Evolutionary conservation across 352 stramenopile genomes (phyloP).

Genomic region (Pythium diclinum): DNA sequence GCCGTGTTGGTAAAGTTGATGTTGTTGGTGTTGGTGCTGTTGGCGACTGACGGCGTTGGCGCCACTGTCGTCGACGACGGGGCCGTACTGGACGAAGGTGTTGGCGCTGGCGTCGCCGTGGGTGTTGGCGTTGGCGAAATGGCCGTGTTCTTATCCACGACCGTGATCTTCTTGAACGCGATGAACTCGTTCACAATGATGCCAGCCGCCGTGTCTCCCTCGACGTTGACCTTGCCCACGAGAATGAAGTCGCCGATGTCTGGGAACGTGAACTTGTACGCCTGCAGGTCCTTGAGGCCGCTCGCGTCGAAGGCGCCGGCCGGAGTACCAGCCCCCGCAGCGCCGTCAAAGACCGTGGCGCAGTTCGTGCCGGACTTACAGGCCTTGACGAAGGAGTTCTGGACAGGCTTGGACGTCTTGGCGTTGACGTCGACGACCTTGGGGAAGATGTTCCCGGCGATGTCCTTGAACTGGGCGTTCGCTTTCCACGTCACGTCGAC

Average conservation of each 20-base stretch:
- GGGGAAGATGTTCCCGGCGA: constrained; percentile 53
- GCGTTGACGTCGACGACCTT: constrained; percentile 50
- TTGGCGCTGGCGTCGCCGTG: constrained; percentile 15
- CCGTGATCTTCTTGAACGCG: constrained; percentile 60
- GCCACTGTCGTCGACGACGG: constrained; percentile 20
- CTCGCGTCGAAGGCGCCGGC: constrained; percentile 41
- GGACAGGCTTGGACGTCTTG: constrained; percentile 34
- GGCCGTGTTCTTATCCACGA: constrained; percentile 43
- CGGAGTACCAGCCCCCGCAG: constrained; percentile 31
- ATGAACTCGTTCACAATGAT: constrained; percentile 62
- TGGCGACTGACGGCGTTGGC: constrained; percentile 12
- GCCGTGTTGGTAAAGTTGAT: constrained; percentile 10
- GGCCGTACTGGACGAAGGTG: constrained; percentile 10
- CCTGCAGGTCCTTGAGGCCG: constrained; percentile 44
- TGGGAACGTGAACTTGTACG: constrained; percentile 46
- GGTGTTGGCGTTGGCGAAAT: constrained; percentile 32
- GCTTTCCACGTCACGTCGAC: constrained; percentile 58
- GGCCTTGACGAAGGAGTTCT: constrained; percentile 44
- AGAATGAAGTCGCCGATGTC: constrained; percentile 61
- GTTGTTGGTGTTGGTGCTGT: constrained; percentile 2
- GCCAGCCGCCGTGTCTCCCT: constrained; percentile 37
- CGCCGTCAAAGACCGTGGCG: constrained; percentile 40
- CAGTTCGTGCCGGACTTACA: constrained; percentile 72
- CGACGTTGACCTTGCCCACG: constrained; percentile 58
- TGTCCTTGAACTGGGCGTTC: constrained; percentile 30